Base-by-base conservation (phyloP, 2,329 filamentous ascomycete genomes). In the Tricladium varicosporioides region DNA sequence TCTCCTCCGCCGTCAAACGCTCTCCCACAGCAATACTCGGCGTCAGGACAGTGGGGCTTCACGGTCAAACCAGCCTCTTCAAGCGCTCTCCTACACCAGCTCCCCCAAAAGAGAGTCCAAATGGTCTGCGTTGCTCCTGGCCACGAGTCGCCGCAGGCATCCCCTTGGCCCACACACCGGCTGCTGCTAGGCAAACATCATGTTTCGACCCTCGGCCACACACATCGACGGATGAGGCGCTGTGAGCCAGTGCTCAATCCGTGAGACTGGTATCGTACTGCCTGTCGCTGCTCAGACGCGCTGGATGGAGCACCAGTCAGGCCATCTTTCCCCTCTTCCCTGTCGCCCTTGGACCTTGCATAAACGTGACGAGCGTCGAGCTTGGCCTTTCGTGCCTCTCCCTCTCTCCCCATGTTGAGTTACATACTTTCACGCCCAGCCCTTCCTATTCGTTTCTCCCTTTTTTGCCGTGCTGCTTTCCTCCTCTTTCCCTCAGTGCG, bases 211-310 rank as follows among this genome's bases (percentile, higher is more conserved):
- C n/a, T 60, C 53, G 40, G 44, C 60, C 59, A 60, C 36, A 51
- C 57, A 55, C 19, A 19, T 48, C 49, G 43, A 51, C 55, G 53
- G 47, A 55, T 56, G 58, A 62, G 60, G 59, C 59, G 57, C 57
- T 49, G 36, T 19, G 32, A 33, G 46, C 43, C 27, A 40, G 15
- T 44, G 43, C 57, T 54, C 47, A 14, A 42, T 54, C 57, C 58
- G 56, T 64, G 63, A 65, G 56, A 65, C 63, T 45, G 60, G 59
- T 44, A 53, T 51, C 56, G 59, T 57, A 57, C 60, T 59, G 50
- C 51, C 36, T 27, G 16, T 42, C n/a, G 18, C 53, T 57, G 55
- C 59, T 62, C 61, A 63, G 58, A 60, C 54, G 50, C 56, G 56
- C 45, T 18, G 48, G 36, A 53, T 19, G 46, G 36, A 19, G 8